Percentiles rank a stretch among this genome's conserved stretches.
phyloP scores from a whole-genome alignment of 345 rosid genomes.

The Erucastrum elatum region DNA sequence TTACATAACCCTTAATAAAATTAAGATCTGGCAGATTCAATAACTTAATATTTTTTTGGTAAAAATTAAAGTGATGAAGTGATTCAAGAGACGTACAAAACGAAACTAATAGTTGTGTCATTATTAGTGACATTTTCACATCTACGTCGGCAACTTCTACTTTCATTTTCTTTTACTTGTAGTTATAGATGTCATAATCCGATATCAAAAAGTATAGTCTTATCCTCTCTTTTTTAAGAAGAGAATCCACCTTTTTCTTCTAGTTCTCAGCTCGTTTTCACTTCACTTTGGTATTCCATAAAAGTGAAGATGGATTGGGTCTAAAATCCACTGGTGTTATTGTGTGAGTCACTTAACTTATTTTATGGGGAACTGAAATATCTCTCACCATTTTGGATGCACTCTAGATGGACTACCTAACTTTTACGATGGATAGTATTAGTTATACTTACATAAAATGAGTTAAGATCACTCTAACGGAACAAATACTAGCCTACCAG shows the following conservation, averaged over 20 bases:
- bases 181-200: conserved; percentile 14
- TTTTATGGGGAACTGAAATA: too few species aligned
- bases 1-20: background rate
- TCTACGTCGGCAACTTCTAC: conserved; percentile 14
- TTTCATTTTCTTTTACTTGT: conserved; percentile 14
- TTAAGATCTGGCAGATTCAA: conserved; percentile 12
- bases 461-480: too few species aligned
- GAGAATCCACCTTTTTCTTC: background rate
- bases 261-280: background rate
- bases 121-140: conserved; percentile 27
- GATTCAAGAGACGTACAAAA: conserved; percentile 33
- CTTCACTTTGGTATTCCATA: background rate
- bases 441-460: too few species aligned
- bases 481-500: background rate
- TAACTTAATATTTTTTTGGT: conserved; percentile 6
- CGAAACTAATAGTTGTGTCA: conserved; percentile 17
- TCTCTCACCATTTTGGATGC: background rate
- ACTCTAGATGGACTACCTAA: background rate
- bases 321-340: background rate
- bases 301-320: conserved; percentile 25
- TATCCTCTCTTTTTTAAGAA: conserved; percentile 21
- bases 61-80: conserved; percentile 24
- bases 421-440: too few species aligned
- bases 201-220: background rate
- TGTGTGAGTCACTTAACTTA: too few species aligned